These are phyloP conservation scores for Fraxinus greggii DNA, from an alignment of 305 asterid genomes.

Conservation along the genomic window DNA sequence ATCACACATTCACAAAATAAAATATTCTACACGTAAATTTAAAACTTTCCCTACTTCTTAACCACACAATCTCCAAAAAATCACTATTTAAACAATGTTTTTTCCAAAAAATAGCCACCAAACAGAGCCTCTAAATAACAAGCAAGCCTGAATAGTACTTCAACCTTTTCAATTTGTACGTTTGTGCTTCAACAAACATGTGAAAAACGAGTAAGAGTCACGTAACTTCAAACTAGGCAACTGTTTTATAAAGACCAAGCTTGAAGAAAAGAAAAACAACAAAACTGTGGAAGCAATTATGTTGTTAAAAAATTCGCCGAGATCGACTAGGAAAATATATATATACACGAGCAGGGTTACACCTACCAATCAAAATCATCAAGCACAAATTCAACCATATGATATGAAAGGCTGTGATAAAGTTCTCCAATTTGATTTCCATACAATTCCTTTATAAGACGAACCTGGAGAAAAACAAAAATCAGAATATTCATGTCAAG, in stretches of 20 bases:
- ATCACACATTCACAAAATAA: too few relatives aligned
- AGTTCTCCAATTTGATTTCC: constrained; percentile 93
- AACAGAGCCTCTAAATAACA: neutral
- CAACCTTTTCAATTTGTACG: neutral
- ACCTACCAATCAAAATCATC: constrained; percentile 79
- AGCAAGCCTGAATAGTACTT: neutral
- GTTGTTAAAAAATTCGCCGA: neutral
- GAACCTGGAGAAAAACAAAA: constrained; percentile 60
- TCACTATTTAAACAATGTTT: too few relatives aligned
- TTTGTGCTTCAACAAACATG: neutral
- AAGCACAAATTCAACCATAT: constrained; percentile 77
- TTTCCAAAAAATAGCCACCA: too few relatives aligned
- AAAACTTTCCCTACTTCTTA: too few relatives aligned
- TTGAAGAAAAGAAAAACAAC: neutral
- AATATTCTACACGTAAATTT: too few relatives aligned
- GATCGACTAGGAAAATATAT: constrained; percentile 1
- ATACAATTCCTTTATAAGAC: constrained; percentile 85
- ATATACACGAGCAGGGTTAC: constrained; percentile 15
- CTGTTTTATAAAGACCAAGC: neutral
- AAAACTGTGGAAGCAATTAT: neutral
- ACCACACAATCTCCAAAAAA: too few relatives aligned
- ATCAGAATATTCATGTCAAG: constrained; percentile 12
- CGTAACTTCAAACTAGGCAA: neutral
- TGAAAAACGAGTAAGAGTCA: neutral
- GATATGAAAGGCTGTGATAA: constrained; percentile 88